Evolutionary conservation across 768 basidiomycete species (phyloP).

Genomic region (Boletales sp.): DNA sequence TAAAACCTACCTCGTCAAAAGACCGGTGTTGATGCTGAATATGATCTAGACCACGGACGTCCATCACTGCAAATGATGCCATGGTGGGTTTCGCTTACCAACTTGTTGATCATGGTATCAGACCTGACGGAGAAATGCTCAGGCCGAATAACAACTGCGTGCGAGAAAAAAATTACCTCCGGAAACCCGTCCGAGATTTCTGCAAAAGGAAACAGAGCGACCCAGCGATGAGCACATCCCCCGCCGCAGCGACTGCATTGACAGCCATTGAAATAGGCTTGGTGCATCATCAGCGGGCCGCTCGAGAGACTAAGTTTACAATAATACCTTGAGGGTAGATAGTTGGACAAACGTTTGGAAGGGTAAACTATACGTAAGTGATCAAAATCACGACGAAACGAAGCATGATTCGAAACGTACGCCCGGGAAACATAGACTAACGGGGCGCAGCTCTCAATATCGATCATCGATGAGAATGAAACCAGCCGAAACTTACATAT

Average conservation of each 20-base stretch:
- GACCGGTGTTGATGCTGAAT: constrained; percentile 47
- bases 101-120: constrained; percentile 53
- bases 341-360: constrained; percentile 46
- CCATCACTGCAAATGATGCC: background rate
- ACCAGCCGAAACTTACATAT: constrained; percentile 27
- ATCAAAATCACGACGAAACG: background rate
- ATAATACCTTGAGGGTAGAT: constrained; percentile 39
- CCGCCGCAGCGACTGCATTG: constrained; percentile 50
- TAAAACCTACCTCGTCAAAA: constrained; percentile 24
- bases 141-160: background rate
- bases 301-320: background rate
- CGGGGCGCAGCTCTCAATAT: constrained; percentile 1
- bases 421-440: constrained; percentile 36
- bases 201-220: constrained; percentile 47
- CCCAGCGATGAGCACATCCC: constrained; percentile 50
- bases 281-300: background rate
- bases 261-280: constrained; percentile 48
- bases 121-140: constrained; percentile 24
- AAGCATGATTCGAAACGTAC: constrained; percentile 27
- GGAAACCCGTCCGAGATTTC: constrained; percentile 50
- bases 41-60: constrained; percentile 34
- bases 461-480: background rate
- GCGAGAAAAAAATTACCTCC: constrained; percentile 28
- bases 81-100: constrained; percentile 23
- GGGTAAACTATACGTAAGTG: constrained; percentile 33